Evolutionary conservation across 306 rosid genomes (phyloP), one percentile per base, ranked within the genome.

Genomic region (Abrus pulchellus): DNA sequence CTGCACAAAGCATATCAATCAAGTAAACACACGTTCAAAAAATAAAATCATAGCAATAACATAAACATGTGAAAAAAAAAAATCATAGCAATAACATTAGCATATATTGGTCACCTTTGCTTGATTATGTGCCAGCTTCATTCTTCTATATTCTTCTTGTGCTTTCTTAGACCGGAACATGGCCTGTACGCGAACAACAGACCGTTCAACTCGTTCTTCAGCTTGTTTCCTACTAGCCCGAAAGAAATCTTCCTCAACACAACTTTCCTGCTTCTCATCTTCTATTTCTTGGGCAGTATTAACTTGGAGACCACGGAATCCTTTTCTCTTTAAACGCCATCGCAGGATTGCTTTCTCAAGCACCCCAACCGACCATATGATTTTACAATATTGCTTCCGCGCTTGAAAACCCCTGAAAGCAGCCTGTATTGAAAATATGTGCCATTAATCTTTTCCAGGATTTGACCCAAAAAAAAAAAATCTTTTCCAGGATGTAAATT

Each of bases 121-220:
- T 88, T 87, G 88, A 82, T 29, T 10, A 80, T 85, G 93, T 44
- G 93, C 65, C 73, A 96, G 49, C 86, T 92, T 96, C 98, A 96
- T 92, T 84, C 92, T 88, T 32, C 90, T 88, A 82, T 96, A 96
- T 44, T 96, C 97, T 83, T 90, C 84, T 78, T 93, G 99, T 45
- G 98, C 99, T 89, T 93, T 87, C 86, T 89, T 93, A 0, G 99
- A 96, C 59, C 97, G 97, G 84, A 96, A 93, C 99, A 96, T 82
- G 67, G 93, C 84, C 83, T 96, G 97, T 30, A 96, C 99, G 1
- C 93, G 88, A 47, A 88, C 77, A 1, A 96, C 93, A 48, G 99
- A 88, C 80, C 86, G 90, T 85, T 89, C 98, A 40, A 93, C 68
- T 1, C 98, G 99, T 74, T 93, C 93, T 81, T 84, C 93, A 3